These are phyloP conservation scores for Tulasnella sp. DNA, from an alignment of 768 basidiomycete genomes.

Conservation along the genomic window DNA sequence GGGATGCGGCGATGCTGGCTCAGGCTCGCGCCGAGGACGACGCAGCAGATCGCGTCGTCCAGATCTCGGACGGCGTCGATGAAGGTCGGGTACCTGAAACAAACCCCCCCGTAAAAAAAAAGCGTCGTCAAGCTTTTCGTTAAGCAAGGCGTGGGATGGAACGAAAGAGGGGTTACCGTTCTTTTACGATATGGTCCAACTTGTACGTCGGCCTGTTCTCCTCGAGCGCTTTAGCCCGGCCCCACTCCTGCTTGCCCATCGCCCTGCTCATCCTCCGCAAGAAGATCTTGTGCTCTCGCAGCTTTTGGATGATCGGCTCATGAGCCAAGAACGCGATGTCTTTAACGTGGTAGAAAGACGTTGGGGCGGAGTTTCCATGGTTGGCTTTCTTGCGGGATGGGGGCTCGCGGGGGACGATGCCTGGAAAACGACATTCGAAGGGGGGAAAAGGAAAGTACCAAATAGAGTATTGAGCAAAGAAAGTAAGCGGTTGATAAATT, in stretches of 20 bases:
- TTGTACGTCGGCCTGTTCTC: slow-evolving; percentile 88
- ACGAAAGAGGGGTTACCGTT: too few species aligned
- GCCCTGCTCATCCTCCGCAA: slow-evolving; percentile 94
- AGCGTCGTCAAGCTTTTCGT: too few species aligned
- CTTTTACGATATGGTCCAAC: slow-evolving; percentile 95
- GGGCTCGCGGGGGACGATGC: slow-evolving; percentile 97
- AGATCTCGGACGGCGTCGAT: slow-evolving; percentile 92
- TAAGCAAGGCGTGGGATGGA: too few species aligned
- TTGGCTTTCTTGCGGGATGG: slow-evolving; percentile 87
- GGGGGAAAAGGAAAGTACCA: slow-evolving; percentile 25
- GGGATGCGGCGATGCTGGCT: slow-evolving; percentile 83
- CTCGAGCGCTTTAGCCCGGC: slow-evolving; percentile 86
- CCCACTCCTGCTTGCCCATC: slow-evolving; percentile 92
- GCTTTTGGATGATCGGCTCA: slow-evolving; percentile 88
- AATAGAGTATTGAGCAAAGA: neutral
- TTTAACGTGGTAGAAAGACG: slow-evolving; percentile 97
- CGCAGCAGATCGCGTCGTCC: slow-evolving; percentile 94
- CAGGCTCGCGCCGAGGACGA: slow-evolving; percentile 85
- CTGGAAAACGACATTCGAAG: slow-evolving; percentile 42
- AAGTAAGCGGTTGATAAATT: neutral
- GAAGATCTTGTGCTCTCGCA: slow-evolving; percentile 96
- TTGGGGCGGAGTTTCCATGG: slow-evolving; percentile 94
- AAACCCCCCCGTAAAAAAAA: too few species aligned
- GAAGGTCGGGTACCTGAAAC: slow-evolving; percentile 98
- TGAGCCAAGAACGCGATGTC: slow-evolving; percentile 97